phyloP scores from a whole-genome alignment of 257 asterid species.

The Fraxinus americana region DNA sequence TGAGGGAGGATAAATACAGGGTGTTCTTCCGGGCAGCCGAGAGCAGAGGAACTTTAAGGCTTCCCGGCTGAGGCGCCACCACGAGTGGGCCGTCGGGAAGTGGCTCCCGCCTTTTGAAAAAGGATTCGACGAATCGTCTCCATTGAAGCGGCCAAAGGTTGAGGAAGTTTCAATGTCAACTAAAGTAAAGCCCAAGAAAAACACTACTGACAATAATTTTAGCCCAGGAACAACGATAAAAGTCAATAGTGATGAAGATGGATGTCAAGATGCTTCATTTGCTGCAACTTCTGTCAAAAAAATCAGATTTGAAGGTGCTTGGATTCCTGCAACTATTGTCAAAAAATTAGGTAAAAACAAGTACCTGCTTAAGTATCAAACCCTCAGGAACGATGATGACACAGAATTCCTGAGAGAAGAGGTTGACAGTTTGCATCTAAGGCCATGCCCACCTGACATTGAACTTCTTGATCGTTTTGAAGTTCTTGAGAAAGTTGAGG shows the following conservation, averaged over 20 bases:
- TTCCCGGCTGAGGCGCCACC: slow-evolving; percentile 37
- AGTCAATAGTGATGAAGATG: slow-evolving; percentile 48
- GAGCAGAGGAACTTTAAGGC: slow-evolving; percentile 37
- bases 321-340: slow-evolving; percentile 50
- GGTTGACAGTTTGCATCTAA: slow-evolving; percentile 44
- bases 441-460: slow-evolving; percentile 68
- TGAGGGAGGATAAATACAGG: slow-evolving; percentile 25
- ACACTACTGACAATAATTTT: slow-evolving; percentile 17
- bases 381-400: slow-evolving; percentile 35
- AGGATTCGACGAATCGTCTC: neutral
- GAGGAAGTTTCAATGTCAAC: slow-evolving; percentile 9
- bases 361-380: slow-evolving; percentile 41
- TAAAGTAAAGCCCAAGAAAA: slow-evolving; percentile 7
- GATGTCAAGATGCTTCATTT: slow-evolving; percentile 46
- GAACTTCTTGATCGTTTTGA: slow-evolving; percentile 37
- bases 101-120: slow-evolving; percentile 32
- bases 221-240: slow-evolving; percentile 32
- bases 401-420: slow-evolving; percentile 56
- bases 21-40: slow-evolving; percentile 41
- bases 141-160: too few relatives aligned
- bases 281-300: slow-evolving; percentile 29
- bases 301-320: slow-evolving; percentile 51
- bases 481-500: slow-evolving; percentile 52
- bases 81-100: slow-evolving; percentile 42
- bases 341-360: slow-evolving; percentile 23